Evolutionary conservation across 108 stramenopile species (phyloP).

Genomic region (Cyclotella distinguenda): DNA sequence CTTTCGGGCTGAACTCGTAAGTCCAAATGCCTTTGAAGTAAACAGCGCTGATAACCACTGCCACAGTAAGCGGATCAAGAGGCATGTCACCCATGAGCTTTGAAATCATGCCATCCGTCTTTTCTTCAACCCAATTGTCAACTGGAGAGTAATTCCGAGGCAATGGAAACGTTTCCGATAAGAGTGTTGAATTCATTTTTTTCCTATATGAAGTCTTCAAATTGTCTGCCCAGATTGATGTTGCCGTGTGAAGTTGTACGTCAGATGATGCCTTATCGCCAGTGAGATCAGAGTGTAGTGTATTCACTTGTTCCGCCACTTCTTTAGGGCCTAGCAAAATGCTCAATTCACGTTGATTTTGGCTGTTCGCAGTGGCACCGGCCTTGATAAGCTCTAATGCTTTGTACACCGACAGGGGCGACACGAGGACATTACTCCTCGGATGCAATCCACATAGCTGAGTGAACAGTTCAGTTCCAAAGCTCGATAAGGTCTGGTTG

Average conservation of each 20-base stretch:
- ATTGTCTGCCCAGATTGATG: slow-evolving; percentile 23
- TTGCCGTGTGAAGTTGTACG: slow-evolving; percentile 22
- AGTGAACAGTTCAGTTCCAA: slow-evolving; percentile 23
- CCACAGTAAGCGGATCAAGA: slow-evolving; percentile 16
- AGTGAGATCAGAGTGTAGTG: background rate
- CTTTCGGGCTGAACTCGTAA: slow-evolving; percentile 10
- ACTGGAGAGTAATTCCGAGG: slow-evolving; percentile 19
- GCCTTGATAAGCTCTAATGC: slow-evolving; percentile 20
- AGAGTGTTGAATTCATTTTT: background rate
- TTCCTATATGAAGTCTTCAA: slow-evolving; percentile 24
- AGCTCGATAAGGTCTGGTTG: slow-evolving; percentile 8
- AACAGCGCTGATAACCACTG: slow-evolving; percentile 31
- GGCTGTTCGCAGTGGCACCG: slow-evolving; percentile 18
- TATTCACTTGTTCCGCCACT: slow-evolving; percentile 3
- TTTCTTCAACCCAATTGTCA: slow-evolving; percentile 24
- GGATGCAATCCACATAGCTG: slow-evolving; percentile 1
- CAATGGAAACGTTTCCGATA: slow-evolving; percentile 14
- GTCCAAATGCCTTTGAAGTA: slow-evolving; percentile 40
- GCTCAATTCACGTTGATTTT: slow-evolving; percentile 5
- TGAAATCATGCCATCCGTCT: slow-evolving; percentile 26
- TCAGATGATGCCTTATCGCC: too few relatives aligned
- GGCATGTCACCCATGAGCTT: slow-evolving; percentile 11
- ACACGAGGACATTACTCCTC: slow-evolving; percentile 23
- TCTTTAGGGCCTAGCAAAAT: slow-evolving; percentile 5
- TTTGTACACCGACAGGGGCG: slow-evolving; percentile 24